A percentile compares a stretch with the other conserved stretches of the same genome.
These are phyloP conservation scores for Ceratobasidium sp. DNA, from an alignment of 1,284 basidiomycete species.

Conservation along the genomic window DNA sequence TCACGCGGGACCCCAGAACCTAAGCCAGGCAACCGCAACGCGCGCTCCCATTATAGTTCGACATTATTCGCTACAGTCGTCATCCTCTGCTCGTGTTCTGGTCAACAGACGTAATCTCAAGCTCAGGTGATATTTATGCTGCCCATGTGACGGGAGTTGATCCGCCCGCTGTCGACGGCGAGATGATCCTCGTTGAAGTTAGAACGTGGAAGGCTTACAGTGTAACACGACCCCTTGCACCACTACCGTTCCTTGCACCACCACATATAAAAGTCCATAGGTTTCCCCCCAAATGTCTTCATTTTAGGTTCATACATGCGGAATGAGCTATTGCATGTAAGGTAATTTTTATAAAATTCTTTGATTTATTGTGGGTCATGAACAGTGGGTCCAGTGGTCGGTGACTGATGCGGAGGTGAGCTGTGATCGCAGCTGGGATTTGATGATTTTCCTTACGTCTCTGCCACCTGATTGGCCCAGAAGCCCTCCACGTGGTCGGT, in stretches of 20 bases:
- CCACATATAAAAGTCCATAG: not conserved
- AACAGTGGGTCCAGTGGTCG: not conserved
- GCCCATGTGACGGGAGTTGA: constrained; percentile 5
- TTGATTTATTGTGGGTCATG: not conserved
- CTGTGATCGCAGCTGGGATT: not conserved
- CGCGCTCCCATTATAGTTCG: no score
- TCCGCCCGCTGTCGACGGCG: not conserved
- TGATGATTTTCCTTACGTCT: not conserved
- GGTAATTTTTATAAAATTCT: not conserved
- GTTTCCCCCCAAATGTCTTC: not conserved
- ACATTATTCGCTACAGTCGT: not conserved
- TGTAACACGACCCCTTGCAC: not conserved
- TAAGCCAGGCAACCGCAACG: no score
- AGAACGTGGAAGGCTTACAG: no score
- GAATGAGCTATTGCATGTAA: not conserved
- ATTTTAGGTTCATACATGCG: not conserved
- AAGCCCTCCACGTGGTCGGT: not conserved
- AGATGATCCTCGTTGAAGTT: no score
- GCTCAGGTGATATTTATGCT: constrained; percentile 4
- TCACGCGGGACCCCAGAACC: no score
- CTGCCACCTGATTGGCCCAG: not conserved
- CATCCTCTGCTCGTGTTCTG: not conserved
- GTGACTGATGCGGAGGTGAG: not conserved
- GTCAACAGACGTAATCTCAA: constrained; percentile 7
- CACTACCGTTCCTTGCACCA: not conserved